Conservation (phyloP, 805 yeast genomes). For the Sugiyamaella mastotermitis region DNA sequence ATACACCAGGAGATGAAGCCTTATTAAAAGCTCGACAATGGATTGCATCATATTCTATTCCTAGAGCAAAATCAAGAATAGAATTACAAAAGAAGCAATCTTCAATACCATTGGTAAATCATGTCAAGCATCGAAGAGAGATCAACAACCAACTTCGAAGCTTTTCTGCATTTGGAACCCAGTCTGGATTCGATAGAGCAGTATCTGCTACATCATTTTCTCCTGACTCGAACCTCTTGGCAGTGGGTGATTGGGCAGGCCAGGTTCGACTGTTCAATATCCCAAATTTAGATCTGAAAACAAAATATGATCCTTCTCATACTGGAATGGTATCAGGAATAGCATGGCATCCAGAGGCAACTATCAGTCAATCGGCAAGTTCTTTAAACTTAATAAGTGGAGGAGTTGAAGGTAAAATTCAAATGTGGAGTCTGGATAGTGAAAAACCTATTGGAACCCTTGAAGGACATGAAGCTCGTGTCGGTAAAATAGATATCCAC, state of each 20-base stretch:
- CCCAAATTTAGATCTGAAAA: constrained; percentile 31
- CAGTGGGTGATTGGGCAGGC: constrained; percentile 86
- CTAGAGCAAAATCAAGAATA: constrained; percentile 40
- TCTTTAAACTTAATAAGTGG: constrained; percentile 34
- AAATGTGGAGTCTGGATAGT: constrained; percentile 28
- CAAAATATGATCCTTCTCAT: constrained; percentile 38
- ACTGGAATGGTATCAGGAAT: constrained; percentile 65
- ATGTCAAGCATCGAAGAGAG: constrained; percentile 42
- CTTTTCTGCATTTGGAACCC: constrained; percentile 56
- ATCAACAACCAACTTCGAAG: constrained; percentile 31
- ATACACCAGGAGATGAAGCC: constrained; percentile 66
- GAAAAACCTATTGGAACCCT: constrained; percentile 22
- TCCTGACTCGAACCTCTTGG: constrained; percentile 35
- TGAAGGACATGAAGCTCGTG: constrained; percentile 49
- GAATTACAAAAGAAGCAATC: constrained; percentile 29
- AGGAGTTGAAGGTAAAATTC: constrained; percentile 41
- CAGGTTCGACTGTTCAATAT: constrained; percentile 45
- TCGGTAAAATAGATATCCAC: constrained; percentile 57
- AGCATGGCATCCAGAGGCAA: constrained; percentile 49
- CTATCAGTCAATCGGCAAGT: constrained; percentile 15
- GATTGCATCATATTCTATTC: constrained; percentile 49
- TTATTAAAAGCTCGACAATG: constrained; percentile 46
- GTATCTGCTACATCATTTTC: constrained; percentile 52
- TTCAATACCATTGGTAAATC: constrained; percentile 35
- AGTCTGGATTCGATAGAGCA: constrained; percentile 64